Percentiles rank a stretch among this genome's conserved stretches.
phyloP scores from a whole-genome alignment of 1,139 yeast species.

The Geotrichum aggregatum region DNA sequence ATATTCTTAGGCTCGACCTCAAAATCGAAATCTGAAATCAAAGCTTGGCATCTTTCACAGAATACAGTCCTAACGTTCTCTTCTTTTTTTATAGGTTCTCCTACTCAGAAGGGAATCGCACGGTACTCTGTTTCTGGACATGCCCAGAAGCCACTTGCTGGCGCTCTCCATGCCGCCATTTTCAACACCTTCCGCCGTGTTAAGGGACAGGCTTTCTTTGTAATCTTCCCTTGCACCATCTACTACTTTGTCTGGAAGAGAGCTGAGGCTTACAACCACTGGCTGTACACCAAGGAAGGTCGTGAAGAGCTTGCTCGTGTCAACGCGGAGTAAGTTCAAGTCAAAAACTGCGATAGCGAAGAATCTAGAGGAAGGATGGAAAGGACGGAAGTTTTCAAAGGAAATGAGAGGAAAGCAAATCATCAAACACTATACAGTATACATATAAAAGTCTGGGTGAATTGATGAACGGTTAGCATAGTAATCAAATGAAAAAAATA shows the following conservation, averaged over 20 bases:
- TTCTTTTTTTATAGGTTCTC: conserved; percentile 25
- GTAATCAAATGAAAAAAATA: no score
- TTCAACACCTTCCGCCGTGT: conserved; percentile 95
- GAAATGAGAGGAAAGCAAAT: no score
- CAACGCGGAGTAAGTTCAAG: not conserved
- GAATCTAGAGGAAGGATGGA: no score
- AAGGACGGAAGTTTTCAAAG: no score
- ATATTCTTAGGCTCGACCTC: no score
- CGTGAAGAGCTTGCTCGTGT: conserved; percentile 75
- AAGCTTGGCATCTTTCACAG: not conserved
- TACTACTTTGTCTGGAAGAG: conserved; percentile 85
- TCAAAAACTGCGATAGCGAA: no score
- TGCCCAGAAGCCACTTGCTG: conserved; percentile 90
- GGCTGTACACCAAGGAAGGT: conserved; percentile 96
- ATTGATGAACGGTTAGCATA: no score
- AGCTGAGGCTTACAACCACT: conserved; percentile 89
- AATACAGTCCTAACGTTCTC: not conserved
- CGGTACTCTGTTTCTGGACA: conserved; percentile 84
- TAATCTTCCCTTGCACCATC: conserved; percentile 70
- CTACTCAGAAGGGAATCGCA: conserved; percentile 28
- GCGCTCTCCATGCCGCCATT: conserved; percentile 76
- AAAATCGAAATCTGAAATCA: no score
- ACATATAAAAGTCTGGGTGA: no score
- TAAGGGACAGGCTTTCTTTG: conserved; percentile 75
- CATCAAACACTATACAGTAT: no score